Base-by-base conservation (phyloP, 805 yeast genomes). In the Candida chauliodis region DNA sequence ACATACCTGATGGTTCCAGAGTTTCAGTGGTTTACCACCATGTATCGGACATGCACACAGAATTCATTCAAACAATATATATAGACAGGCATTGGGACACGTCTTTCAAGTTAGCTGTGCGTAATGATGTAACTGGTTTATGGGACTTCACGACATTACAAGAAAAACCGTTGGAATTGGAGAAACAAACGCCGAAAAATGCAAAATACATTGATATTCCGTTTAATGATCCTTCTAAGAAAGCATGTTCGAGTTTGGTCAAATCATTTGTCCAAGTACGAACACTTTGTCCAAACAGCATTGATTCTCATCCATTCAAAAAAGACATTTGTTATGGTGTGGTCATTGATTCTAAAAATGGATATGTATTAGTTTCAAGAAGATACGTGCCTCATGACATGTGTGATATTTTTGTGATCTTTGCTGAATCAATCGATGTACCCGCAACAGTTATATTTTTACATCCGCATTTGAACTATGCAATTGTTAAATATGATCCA, bases 401-500 rank as follows among this genome's bases (percentile, higher is more conserved):
- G 48, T 71, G 81, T 48, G 95, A 90, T 57, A 71, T 89, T 17
- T 70, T 77, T 34, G 73, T 90, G 15, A 79, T 90, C 2, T 77
- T 90, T 53, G 95, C 96, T 3, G 96, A 90, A 46, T 83, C 95
- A 1, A 76, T 86, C 16, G 78, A 81, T 46, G 73, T 89, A 10
- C 87, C 95, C 0, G 96, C 83, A 1, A 71, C 78, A 45, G 93
- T 89, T 18, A 79, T 79, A 16, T 90, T 88, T 50, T 64, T 87
- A 52, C 96, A 89, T 55, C 96, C 97, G 23, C 78, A 86, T 25
- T 86, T 83, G 49, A 89, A 89, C 49, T 89, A 84, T 58, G 89
- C 95, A 1, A 77, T 89, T 40, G 69, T 90, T 18, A 77, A 85
- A 56, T 90, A 87, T 57, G 95, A 90, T 55, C 88, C 96, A 7